Percentiles rank a stretch among this genome's conserved stretches.
Evolutionary conservation across 305 asterid genomes (phyloP).

Genomic region (Fraxinus paxiana): DNA sequence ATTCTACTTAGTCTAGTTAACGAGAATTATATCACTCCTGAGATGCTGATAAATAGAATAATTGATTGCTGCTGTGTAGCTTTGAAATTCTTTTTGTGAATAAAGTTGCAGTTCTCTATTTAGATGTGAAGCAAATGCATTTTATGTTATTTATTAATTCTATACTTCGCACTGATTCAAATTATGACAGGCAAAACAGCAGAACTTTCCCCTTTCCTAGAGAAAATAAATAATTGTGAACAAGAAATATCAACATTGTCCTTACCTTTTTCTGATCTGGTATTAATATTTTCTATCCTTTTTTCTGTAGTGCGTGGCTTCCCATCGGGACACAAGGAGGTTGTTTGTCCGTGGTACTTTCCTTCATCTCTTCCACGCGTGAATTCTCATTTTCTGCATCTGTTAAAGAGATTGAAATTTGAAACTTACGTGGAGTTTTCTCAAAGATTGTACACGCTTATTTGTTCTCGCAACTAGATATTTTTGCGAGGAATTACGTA

Average conservation of each 20-base stretch:
- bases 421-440: background rate
- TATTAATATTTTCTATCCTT: conserved; percentile 3
- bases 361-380: background rate
- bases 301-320: conserved; percentile 53
- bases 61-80: background rate
- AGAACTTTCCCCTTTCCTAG: background rate
- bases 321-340: conserved; percentile 48
- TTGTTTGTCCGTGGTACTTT: conserved; percentile 40
- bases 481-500: background rate
- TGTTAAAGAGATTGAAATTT: background rate
- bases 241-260: background rate
- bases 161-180: background rate
- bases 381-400: background rate
- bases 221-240: background rate
- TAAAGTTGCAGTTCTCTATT: background rate
- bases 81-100: background rate
- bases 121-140: background rate
- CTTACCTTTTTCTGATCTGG: background rate
- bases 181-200: background rate
- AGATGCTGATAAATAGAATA: background rate
- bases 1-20: background rate
- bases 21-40: background rate
- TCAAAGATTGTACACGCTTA: background rate
- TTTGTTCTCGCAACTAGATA: background rate
- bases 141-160: background rate